Base-by-base conservation (phyloP, 163 green algal genomes). In the Chloroidium sp. region DNA sequence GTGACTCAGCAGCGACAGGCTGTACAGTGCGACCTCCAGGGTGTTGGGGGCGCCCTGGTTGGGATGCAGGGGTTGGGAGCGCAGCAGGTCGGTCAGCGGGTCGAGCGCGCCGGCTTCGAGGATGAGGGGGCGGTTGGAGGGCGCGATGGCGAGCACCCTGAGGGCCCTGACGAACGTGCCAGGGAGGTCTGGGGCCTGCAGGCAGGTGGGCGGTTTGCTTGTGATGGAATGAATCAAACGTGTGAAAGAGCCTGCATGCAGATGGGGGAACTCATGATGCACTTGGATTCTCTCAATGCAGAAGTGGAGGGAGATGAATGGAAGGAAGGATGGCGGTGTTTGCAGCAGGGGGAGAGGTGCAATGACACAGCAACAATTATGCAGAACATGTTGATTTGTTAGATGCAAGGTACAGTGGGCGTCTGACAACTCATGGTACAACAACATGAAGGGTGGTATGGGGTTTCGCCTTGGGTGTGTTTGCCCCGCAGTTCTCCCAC, bases 61-160 rank as follows among this genome's bases (percentile, higher is more conserved):
- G 13, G 4, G 58, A 57, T 60, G 14, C 67, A 81, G 58, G 36
- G 36, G 59, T 74, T 60, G 57, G 67, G 74, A 36, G 59, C 59
- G 69, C 74, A 72, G 10, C 58, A 10, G 68, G 3, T 81, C 79
- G 36, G 59, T 61, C 80, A 87, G 69, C 13, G 69, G 61, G 2
- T 87, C 81, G 77, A 87, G 81, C 57, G 67, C 85, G 1, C 81
- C 83, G 2, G 81, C 79, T 69, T 89, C 85, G 62, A 89, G 77
- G 1, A 89, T 81, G 62, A 85, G 78, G 8, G 69, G 60, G 57
- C 82, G 75, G 74, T 89, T 89, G 13, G 59, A 59, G 0, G 79
- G 77, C 36, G 83, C 79, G 6, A 79, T 61, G 0, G 81, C 81
- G 76, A 89, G 83, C 62, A 78, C 85, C 12, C 67, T 75, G 69